Evolutionary conservation across 1,284 basidiomycete species (phyloP).

Genomic region (Gomphus sp.): DNA sequence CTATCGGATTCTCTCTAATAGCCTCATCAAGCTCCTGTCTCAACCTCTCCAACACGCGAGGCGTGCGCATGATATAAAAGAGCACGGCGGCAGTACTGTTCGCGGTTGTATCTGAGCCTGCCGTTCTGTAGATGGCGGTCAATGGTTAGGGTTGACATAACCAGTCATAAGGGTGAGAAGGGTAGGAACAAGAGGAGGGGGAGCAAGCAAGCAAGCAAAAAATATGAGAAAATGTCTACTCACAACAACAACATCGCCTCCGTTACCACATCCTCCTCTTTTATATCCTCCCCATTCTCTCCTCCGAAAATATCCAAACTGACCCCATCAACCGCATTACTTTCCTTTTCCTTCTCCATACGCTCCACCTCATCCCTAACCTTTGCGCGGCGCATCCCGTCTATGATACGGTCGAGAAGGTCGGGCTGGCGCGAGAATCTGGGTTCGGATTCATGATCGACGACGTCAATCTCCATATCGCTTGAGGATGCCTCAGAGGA

Average conservation of each 20-base stretch:
- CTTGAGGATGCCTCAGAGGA: not conserved
- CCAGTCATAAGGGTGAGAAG: not conserved
- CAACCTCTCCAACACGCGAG: slow-evolving; percentile 18
- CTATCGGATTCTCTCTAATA: not conserved
- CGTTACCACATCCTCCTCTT: slow-evolving; percentile 15
- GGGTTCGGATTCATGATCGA: not conserved
- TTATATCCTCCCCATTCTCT: slow-evolving; percentile 7
- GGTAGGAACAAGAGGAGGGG: not conserved
- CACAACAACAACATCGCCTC: slow-evolving; percentile 25
- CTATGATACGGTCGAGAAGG: slow-evolving; percentile 11
- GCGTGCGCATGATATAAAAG: slow-evolving; percentile 18
- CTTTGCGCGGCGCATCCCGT: slow-evolving; percentile 15
- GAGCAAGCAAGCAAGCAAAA: not conserved
- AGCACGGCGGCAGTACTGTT: slow-evolving; percentile 21
- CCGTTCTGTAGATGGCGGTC: slow-evolving; percentile 16
- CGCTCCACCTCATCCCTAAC: not conserved
- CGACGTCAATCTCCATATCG: not conserved
- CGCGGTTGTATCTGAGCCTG: slow-evolving; percentile 28
- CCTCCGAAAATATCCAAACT: not conserved
- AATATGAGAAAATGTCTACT: not conserved
- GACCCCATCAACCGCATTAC: not conserved
- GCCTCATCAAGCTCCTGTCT: slow-evolving; percentile 2
- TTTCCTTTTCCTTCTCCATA: not conserved
- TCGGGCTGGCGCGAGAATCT: not conserved
- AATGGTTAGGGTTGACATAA: too few species aligned